Conservation (phyloP, 2,329 filamentous ascomycete genomes). For the Microdochium paspali region DNA sequence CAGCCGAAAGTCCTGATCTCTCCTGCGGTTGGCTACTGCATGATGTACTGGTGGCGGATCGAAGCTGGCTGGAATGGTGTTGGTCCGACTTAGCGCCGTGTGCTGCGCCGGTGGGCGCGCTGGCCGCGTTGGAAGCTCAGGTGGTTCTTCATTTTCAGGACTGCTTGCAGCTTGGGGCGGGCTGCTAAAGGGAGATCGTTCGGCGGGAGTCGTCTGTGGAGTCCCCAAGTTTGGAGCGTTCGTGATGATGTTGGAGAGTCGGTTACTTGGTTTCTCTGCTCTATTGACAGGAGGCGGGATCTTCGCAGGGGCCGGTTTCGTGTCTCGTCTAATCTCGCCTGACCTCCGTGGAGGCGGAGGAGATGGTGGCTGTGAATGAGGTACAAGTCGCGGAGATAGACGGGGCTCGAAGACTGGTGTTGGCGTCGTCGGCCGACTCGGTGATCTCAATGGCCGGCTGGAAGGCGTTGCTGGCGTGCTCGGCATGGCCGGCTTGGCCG, state of each 20-base stretch:
- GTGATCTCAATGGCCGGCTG: constrained; percentile 39
- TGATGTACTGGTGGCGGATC: constrained; percentile 46
- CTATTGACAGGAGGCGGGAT: constrained; percentile 71
- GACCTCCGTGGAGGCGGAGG: constrained; percentile 56
- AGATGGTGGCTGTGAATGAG: constrained; percentile 41
- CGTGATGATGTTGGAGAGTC: constrained; percentile 27
- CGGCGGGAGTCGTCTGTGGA: constrained; percentile 27
- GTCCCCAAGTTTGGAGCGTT: constrained; percentile 21
- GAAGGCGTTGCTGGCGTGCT: constrained; percentile 28
- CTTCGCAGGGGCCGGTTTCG: constrained; percentile 25
- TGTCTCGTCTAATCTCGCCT: constrained; percentile 42
- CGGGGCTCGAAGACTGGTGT: constrained; percentile 28
- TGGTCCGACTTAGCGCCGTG: constrained; percentile 17
- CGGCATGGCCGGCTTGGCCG: constrained; percentile 6
- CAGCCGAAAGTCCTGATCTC: constrained; percentile 32
- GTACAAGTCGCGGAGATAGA: constrained; percentile 37
- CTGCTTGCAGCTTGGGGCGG: constrained; percentile 67
- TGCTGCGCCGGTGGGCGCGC: constrained; percentile 31
- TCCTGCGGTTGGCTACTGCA: constrained; percentile 31
- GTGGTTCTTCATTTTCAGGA: constrained; percentile 38
- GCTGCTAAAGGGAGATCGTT: constrained; percentile 75
- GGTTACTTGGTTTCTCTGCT: constrained; percentile 65
- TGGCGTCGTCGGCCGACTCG: constrained; percentile 47
- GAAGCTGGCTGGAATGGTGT: constrained; percentile 25
- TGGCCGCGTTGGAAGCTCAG: constrained; percentile 38